Percentiles rank a stretch among this genome's conserved stretches.
Evolutionary conservation across 352 stramenopile species (phyloP).

Genomic region (Globisporangium viniferum): DNA sequence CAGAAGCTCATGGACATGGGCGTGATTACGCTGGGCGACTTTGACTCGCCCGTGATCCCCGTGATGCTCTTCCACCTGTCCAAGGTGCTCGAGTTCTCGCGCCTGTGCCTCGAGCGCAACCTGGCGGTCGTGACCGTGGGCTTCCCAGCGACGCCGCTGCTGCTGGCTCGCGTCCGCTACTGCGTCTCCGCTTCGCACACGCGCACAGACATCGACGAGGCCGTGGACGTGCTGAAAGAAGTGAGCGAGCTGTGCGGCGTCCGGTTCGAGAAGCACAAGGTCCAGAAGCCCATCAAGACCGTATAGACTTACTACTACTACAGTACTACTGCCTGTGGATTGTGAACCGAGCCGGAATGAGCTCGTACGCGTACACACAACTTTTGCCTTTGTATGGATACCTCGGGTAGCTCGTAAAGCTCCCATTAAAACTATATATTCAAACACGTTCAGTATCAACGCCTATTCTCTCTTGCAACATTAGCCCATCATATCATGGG

Average conservation of each 20-base stretch:
- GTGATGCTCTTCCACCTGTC: conserved; percentile 98
- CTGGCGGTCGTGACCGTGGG: conserved; percentile 98
- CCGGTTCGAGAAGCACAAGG: conserved; percentile 34
- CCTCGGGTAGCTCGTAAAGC: too few relatives aligned
- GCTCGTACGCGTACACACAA: too few relatives aligned
- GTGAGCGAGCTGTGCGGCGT: conserved; percentile 80
- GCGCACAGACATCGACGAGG: conserved; percentile 89
- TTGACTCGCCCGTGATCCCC: conserved; percentile 97
- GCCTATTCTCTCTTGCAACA: too few relatives aligned
- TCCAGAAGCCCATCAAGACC: conserved; percentile 1
- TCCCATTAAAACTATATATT: too few relatives aligned
- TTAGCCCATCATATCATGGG: too few relatives aligned
- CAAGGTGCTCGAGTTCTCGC: conserved; percentile 98
- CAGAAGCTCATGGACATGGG: conserved; percentile 94
- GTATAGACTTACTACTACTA: too few relatives aligned
- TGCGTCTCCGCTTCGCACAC: conserved; percentile 97
- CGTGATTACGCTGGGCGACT: conserved; percentile 90
- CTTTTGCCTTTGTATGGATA: too few relatives aligned
- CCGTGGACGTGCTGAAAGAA: conserved; percentile 90
- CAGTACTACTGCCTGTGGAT: conserved; percentile 39
- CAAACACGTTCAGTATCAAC: too few relatives aligned
- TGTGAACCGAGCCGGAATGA: neutral
- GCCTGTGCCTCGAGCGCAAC: conserved; percentile 92
- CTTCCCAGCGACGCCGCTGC: conserved; percentile 95
- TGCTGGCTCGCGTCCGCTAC: conserved; percentile 94